phyloP scores from a whole-genome alignment of 1,284 basidiomycete genomes.

The Bjerkandera adusta region DNA sequence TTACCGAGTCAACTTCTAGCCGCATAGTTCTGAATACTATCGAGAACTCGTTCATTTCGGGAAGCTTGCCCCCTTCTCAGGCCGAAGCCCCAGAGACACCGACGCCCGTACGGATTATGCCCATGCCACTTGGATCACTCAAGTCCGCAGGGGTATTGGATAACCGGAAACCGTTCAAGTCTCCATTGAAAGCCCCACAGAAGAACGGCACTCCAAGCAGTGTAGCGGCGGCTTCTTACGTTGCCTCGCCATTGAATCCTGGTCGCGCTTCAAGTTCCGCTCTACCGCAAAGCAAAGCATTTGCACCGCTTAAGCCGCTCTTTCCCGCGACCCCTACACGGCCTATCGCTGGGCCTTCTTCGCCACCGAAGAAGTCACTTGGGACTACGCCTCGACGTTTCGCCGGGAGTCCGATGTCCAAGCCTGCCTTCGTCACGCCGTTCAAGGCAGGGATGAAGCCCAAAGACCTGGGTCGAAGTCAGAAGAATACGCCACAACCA shows the following conservation, averaged over 20 bases:
- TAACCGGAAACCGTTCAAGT: constrained; percentile 51
- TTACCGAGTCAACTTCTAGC: constrained; percentile 20
- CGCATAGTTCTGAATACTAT: constrained; percentile 41
- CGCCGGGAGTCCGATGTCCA: constrained; percentile 16
- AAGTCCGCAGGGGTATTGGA: constrained; percentile 20
- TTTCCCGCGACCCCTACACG: constrained; percentile 25
- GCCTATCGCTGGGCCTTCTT: constrained; percentile 21
- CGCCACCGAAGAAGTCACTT: constrained; percentile 34
- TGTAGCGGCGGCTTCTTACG: no score
- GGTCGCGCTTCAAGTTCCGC: constrained; percentile 14
- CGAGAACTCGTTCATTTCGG: constrained; percentile 37
- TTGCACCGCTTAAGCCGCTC: constrained; percentile 14
- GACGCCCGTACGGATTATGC: constrained; percentile 17
- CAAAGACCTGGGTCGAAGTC: constrained; percentile 45
- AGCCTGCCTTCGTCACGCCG: constrained; percentile 59
- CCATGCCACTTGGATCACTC: constrained; percentile 21
- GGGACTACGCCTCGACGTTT: constrained; percentile 34
- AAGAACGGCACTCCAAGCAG: no score
- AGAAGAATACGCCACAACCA: constrained; percentile 6
- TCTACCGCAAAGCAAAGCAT: constrained; percentile 7
- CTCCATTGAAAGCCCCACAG: no score
- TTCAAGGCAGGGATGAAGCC: constrained; percentile 64
- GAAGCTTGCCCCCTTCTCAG: constrained; percentile 13
- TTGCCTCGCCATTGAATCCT: constrained; percentile 34
- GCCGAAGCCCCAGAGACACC: constrained; percentile 22